These are phyloP conservation scores for Sextonia rubra DNA, from an alignment of 164 flowering plant genomes.

Conservation along the genomic window DNA sequence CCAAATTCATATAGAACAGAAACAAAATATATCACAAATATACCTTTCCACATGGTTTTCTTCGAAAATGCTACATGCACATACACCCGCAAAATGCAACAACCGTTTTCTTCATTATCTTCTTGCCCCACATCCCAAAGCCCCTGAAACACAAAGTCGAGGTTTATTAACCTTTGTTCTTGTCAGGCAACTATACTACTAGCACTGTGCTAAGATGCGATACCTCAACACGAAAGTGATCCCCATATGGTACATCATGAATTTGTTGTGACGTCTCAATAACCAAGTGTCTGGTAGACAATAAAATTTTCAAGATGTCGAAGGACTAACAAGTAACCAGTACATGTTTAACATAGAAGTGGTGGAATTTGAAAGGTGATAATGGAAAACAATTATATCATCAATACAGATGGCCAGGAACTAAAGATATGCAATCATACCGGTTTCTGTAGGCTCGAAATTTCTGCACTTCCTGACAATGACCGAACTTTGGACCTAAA, in stretches of 20 bases:
- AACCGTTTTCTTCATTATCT: slow-evolving; percentile 26
- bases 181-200: neutral
- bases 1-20: neutral
- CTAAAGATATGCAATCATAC: slow-evolving; percentile 15
- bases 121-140: slow-evolving; percentile 70
- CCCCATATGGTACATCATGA: slow-evolving; percentile 83
- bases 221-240: slow-evolving; percentile 93
- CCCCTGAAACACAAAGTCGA: slow-evolving; percentile 45
- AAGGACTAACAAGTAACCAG: neutral
- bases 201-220: neutral
- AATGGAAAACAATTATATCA: neutral
- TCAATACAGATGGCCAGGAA: neutral
- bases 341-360: neutral
- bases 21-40: neutral
- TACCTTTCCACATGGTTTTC: slow-evolving; percentile 88
- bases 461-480: slow-evolving; percentile 75
- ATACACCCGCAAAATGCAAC: slow-evolving; percentile 62
- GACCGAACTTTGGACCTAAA: slow-evolving; percentile 76
- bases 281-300: slow-evolving; percentile 66
- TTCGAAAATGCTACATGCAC: slow-evolving; percentile 81
- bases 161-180: neutral
- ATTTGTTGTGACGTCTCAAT: slow-evolving; percentile 86
- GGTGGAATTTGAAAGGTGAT: neutral
- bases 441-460: slow-evolving; percentile 67
- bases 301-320: slow-evolving; percentile 18